Evolutionary conservation across 495 filamentous ascomycete species (phyloP).

Genomic region (Daldinia decipiens): DNA sequence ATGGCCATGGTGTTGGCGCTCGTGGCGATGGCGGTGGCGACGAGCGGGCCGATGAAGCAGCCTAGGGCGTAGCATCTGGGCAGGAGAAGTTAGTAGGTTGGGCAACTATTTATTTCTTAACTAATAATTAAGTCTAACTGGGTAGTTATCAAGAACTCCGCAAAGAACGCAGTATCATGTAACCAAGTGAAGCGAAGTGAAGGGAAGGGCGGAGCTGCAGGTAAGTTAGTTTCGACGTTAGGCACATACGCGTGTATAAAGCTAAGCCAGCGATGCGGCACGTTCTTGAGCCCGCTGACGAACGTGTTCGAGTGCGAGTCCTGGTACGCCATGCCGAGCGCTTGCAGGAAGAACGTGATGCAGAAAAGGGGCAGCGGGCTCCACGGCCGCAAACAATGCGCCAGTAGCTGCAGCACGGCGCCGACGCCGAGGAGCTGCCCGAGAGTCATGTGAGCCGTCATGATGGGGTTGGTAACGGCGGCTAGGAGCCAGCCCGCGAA

Average conservation of each 20-base stretch:
- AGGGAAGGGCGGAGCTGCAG: background rate
- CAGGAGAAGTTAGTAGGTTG: too few relatives aligned
- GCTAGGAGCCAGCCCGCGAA: slow-evolving; percentile 62
- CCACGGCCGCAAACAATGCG: slow-evolving; percentile 61
- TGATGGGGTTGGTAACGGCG: slow-evolving; percentile 59
- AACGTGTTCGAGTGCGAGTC: slow-evolving; percentile 66
- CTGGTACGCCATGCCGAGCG: slow-evolving; percentile 62
- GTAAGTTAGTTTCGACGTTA: background rate
- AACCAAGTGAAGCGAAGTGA: background rate
- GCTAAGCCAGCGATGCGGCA: slow-evolving; percentile 65
- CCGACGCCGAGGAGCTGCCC: slow-evolving; percentile 62
- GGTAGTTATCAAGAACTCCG: too few relatives aligned
- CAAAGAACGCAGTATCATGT: too few relatives aligned
- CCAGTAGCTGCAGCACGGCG: slow-evolving; percentile 57
- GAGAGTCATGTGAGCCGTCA: slow-evolving; percentile 55
- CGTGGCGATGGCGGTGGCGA: slow-evolving; percentile 60
- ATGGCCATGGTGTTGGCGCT: slow-evolving; percentile 21
- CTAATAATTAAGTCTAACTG: too few relatives aligned
- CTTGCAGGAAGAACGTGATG: slow-evolving; percentile 59
- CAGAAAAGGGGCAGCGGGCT: slow-evolving; percentile 59
- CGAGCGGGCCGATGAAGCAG: slow-evolving; percentile 61
- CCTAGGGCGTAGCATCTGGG: slow-evolving; percentile 60
- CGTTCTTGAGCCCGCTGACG: slow-evolving; percentile 55
- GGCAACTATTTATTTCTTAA: too few relatives aligned
- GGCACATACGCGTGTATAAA: slow-evolving; percentile 59